Evolutionary conservation across 169 alveolate species (phyloP).

Genomic region (Eimeria sp.): DNA sequence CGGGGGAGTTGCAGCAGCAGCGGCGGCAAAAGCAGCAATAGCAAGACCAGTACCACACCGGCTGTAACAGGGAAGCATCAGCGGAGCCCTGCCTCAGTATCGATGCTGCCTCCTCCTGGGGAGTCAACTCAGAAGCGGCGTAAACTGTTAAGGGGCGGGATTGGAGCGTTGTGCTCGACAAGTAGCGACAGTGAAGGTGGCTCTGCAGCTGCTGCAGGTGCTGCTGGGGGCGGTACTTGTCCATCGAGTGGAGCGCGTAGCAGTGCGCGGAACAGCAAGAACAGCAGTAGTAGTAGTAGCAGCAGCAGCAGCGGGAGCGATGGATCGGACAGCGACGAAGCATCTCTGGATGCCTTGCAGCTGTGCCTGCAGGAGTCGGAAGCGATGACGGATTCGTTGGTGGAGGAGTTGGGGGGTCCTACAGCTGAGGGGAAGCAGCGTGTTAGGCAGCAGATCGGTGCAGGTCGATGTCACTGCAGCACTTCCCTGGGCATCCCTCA

Average conservation of each 20-base stretch:
- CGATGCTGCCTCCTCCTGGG: background rate
- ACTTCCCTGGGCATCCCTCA: conserved; percentile 34
- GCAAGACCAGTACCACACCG: conserved; percentile 26
- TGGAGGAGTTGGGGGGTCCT: conserved; percentile 79
- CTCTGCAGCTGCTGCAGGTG: conserved; percentile 1
- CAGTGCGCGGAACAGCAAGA: conserved; percentile 8
- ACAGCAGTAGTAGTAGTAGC: conserved; percentile 13
- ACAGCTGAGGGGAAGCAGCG: background rate
- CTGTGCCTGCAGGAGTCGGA: conserved; percentile 55
- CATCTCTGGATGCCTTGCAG: conserved; percentile 75
- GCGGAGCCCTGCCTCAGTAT: background rate
- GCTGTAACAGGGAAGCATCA: conserved; percentile 19
- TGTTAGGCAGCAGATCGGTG: conserved; percentile 45
- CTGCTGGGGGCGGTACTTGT: background rate
- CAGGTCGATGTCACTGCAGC: conserved; percentile 79
- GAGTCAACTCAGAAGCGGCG: conserved; percentile 27
- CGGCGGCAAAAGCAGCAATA: conserved; percentile 18
- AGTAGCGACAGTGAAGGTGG: conserved; percentile 14
- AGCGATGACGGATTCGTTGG: conserved; percentile 69
- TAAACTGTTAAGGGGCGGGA: conserved; percentile 3
- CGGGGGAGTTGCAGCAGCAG: background rate
- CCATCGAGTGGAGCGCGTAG: conserved; percentile 23
- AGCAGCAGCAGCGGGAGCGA: conserved; percentile 39
- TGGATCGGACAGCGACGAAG: conserved; percentile 76
- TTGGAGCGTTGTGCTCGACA: background rate